Conservation (phyloP, 2,329 filamentous ascomycete species). For the Exophiala aquamarina region DNA sequence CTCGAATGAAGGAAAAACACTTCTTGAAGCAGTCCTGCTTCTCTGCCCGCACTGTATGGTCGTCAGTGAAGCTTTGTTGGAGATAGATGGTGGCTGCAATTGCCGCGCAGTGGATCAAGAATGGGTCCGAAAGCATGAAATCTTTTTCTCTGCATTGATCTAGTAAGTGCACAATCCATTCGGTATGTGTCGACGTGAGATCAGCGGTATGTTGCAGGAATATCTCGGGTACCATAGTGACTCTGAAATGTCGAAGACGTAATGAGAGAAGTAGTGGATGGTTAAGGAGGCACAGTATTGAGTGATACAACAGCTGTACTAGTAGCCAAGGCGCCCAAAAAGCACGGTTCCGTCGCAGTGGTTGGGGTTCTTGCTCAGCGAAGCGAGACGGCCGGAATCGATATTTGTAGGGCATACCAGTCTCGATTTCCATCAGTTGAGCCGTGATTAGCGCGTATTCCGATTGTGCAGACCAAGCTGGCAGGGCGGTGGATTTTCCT, state of each 20-base stretch:
- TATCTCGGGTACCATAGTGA: conserved; percentile 51
- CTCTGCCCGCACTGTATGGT: conserved; percentile 37
- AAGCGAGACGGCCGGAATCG: conserved; percentile 53
- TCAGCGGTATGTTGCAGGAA: conserved; percentile 57
- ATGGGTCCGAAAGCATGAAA: conserved; percentile 49
- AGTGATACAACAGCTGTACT: conserved; percentile 54
- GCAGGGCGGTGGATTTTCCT: conserved; percentile 44
- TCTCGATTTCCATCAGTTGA: conserved; percentile 54
- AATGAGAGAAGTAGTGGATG: conserved; percentile 56
- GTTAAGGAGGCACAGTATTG: conserved; percentile 54
- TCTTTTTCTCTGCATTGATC: conserved; percentile 47
- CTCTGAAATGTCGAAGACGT: conserved; percentile 53
- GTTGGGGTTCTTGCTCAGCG: conserved; percentile 40
- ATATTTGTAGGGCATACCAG: conserved; percentile 51
- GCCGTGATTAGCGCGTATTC: conserved; percentile 54
- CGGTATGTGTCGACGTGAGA: conserved; percentile 51
- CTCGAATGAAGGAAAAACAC: conserved; percentile 46
- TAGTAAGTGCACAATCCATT: conserved; percentile 56
- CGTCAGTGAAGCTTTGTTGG: conserved; percentile 54
- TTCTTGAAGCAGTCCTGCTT: conserved; percentile 47
- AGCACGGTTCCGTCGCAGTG: conserved; percentile 46
- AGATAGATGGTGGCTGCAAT: conserved; percentile 56
- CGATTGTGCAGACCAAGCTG: conserved; percentile 52
- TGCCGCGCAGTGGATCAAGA: conserved; percentile 51
- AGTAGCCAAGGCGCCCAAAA: conserved; percentile 57